Conservation (phyloP, 306 rosid species). For the Fragaria nilgerrensis region DNA sequence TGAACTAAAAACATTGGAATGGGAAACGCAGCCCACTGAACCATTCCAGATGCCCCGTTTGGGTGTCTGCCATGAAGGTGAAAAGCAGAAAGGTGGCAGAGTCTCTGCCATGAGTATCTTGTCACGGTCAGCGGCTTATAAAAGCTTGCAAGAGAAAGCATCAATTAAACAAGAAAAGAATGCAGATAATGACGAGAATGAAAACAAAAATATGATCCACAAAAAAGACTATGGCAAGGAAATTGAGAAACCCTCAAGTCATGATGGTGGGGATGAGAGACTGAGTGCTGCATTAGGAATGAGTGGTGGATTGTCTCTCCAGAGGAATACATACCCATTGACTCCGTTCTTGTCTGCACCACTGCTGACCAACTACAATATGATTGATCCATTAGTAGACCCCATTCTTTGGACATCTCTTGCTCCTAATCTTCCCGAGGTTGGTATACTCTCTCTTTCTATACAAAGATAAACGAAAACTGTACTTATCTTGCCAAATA, state of each 20-base stretch:
- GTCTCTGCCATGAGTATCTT: constrained; percentile 85
- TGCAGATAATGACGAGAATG: constrained; percentile 71
- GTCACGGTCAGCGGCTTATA: constrained; percentile 87
- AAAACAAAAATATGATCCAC: constrained; percentile 65
- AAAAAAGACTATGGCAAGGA: constrained; percentile 86
- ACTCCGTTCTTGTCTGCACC: constrained; percentile 85
- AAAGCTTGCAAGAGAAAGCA: constrained; percentile 85
- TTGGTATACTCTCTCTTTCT: constrained; percentile 39
- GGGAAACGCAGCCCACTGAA: constrained; percentile 65
- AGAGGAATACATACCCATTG: constrained; percentile 72
- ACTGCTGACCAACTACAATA: constrained; percentile 67
- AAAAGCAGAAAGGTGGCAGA: constrained; percentile 50
- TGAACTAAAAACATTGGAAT: constrained; percentile 76
- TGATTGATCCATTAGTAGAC: constrained; percentile 74
- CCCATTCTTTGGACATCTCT: constrained; percentile 91
- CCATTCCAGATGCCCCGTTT: constrained; percentile 90
- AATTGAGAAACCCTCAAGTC: constrained; percentile 62
- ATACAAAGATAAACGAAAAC: background rate
- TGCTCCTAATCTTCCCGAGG: constrained; percentile 88
- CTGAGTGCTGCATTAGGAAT: constrained; percentile 61
- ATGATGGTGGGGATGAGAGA: constrained; percentile 47
- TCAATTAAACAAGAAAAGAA: constrained; percentile 56
- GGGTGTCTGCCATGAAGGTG: constrained; percentile 52
- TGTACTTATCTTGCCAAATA: background rate
- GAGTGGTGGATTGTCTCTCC: constrained; percentile 74